Percentiles rank a stretch among this genome's conserved stretches.
Evolutionary conservation across 805 yeast species (phyloP).

Genomic region (Saccharomycopsis sp.): DNA sequence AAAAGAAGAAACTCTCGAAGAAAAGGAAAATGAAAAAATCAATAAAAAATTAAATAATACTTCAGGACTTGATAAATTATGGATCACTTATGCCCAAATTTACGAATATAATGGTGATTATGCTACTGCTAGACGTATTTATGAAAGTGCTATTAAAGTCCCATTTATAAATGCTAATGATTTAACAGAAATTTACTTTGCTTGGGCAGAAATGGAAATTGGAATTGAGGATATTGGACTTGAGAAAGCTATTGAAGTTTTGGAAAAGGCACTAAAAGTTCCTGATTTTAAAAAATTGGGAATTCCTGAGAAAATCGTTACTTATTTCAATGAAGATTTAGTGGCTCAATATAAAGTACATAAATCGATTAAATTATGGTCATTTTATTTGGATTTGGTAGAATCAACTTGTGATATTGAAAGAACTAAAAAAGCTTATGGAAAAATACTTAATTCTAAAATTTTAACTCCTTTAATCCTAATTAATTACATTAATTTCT

Average conservation of each 20-base stretch:
- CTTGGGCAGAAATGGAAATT: conserved; percentile 65
- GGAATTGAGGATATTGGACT: conserved; percentile 23
- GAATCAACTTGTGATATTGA: conserved; percentile 42
- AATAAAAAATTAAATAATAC: conserved; percentile 20
- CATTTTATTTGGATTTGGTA: conserved; percentile 57
- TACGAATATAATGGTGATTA: conserved; percentile 49
- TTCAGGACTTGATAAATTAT: conserved; percentile 43
- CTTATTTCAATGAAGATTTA: conserved; percentile 30
- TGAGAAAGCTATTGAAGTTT: conserved; percentile 33
- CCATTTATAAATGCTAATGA: conserved; percentile 57
- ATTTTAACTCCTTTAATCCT: conserved; percentile 61
- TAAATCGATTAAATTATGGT: conserved; percentile 61
- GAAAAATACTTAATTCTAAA: conserved; percentile 42
- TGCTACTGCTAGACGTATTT: conserved; percentile 50
- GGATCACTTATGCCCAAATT: conserved; percentile 60
- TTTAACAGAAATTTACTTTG: conserved; percentile 56
- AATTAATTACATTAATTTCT: conserved; percentile 53
- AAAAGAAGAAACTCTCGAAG: not conserved
- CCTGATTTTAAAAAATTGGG: conserved; percentile 17
- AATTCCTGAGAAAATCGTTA: conserved; percentile 20
- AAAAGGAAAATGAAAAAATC: conserved; percentile 4
- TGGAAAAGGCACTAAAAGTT: conserved; percentile 25
- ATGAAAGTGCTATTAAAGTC: conserved; percentile 56
- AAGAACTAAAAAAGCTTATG: conserved; percentile 35
- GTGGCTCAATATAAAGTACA: conserved; percentile 51